phyloP scores from a whole-genome alignment of 331 rosid genomes.

The Erythrophleum ivorense region DNA sequence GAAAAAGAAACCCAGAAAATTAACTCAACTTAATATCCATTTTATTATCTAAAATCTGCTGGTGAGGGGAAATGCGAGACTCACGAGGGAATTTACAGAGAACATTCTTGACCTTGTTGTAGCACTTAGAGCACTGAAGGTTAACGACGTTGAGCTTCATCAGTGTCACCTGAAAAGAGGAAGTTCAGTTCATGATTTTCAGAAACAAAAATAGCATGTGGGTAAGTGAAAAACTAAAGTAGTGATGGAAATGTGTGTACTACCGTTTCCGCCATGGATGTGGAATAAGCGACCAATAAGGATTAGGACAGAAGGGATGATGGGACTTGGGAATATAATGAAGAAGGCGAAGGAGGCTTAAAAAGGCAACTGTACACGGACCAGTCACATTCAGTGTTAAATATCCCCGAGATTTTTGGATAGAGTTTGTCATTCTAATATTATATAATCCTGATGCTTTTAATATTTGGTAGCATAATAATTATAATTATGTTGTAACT shows the following conservation, averaged over 20 bases:
- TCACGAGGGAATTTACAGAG: constrained; percentile 77
- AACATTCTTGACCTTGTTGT: constrained; percentile 78
- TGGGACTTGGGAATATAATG: background rate
- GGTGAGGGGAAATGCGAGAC: constrained; percentile 31
- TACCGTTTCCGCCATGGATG: constrained; percentile 64
- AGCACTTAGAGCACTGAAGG: constrained; percentile 73
- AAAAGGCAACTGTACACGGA: background rate
- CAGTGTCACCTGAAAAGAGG: constrained; percentile 45
- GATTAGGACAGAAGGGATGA: background rate
- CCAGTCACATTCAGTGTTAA: no score
- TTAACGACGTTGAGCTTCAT: constrained; percentile 77
- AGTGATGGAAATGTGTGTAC: background rate
- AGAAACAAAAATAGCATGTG: background rate
- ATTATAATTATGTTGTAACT: no score
- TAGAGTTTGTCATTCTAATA: no score
- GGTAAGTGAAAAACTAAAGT: no score
- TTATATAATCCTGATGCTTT: no score
- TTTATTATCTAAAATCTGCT: background rate
- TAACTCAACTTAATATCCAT: constrained; percentile 42
- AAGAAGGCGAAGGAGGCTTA: background rate
- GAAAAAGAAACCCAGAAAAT: background rate
- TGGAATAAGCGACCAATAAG: background rate
- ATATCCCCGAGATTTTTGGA: no score
- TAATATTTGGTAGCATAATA: no score
- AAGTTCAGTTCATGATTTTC: background rate